phyloP scores from a whole-genome alignment of 306 rosid genomes.

The Alnus glutinosa region DNA sequence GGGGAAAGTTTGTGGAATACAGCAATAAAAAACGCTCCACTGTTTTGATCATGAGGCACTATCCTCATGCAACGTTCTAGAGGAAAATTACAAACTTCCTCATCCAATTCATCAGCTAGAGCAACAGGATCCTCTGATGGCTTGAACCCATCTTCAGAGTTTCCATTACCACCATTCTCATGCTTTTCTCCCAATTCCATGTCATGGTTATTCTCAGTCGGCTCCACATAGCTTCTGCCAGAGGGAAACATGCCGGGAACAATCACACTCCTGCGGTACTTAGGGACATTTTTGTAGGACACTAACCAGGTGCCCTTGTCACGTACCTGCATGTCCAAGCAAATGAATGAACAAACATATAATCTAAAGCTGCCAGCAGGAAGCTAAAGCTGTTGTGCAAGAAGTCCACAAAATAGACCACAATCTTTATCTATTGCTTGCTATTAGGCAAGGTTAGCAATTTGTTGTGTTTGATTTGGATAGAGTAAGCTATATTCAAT shows the following conservation, averaged over 20 bases:
- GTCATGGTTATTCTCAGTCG: slow-evolving; percentile 28
- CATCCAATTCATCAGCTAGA: slow-evolving; percentile 35
- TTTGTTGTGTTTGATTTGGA: not conserved
- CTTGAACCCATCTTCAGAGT: slow-evolving; percentile 42
- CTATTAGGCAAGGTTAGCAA: not conserved
- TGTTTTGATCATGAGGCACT: slow-evolving; percentile 94
- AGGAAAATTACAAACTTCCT: slow-evolving; percentile 72
- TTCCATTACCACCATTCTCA: slow-evolving; percentile 40
- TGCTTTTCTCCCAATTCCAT: slow-evolving; percentile 39
- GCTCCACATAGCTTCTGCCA: slow-evolving; percentile 51
- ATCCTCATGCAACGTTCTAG: slow-evolving; percentile 88
- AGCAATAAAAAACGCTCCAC: slow-evolving; percentile 96
- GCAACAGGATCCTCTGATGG: slow-evolving; percentile 35
- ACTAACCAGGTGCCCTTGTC: slow-evolving; percentile 78
- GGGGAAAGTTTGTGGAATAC: slow-evolving; percentile 77
- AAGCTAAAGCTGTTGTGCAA: not conserved
- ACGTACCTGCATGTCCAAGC: slow-evolving; percentile 58
- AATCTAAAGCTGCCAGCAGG: not conserved
- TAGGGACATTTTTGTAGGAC: slow-evolving; percentile 66
- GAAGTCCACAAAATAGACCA: not conserved
- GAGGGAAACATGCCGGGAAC: slow-evolving; percentile 88
- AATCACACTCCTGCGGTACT: slow-evolving; percentile 58
- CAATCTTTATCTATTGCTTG: not conserved
- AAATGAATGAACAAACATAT: not conserved
- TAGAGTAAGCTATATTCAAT: not conserved